phyloP scores from a whole-genome alignment of 2,329 filamentous ascomycete species.

The Aureobasidium sp. region DNA sequence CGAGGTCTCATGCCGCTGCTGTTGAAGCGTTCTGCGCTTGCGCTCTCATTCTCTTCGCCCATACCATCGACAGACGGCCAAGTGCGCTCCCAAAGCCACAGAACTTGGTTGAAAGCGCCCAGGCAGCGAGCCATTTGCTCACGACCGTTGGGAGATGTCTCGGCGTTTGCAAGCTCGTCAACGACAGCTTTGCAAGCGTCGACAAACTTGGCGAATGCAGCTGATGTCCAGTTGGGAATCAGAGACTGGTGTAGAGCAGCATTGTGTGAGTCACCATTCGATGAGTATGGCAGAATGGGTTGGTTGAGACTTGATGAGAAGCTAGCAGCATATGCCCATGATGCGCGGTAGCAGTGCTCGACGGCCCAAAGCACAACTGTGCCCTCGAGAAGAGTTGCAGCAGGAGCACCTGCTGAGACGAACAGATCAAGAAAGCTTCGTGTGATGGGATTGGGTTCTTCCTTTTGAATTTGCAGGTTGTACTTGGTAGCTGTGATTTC shows the following conservation, averaged over 20 bases:
- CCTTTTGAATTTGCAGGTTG: constrained; percentile 44
- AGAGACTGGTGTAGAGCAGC: constrained; percentile 44
- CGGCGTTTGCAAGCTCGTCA: constrained; percentile 44
- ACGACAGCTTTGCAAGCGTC: constrained; percentile 43
- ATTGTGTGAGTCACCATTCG: constrained; percentile 35
- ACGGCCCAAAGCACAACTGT: constrained; percentile 72
- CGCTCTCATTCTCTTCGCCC: constrained; percentile 39
- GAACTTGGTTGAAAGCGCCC: constrained; percentile 41
- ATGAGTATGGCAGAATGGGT: constrained; percentile 27
- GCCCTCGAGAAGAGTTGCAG: constrained; percentile 55
- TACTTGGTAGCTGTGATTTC: constrained; percentile 57
- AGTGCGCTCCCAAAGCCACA: constrained; percentile 43
- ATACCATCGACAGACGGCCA: constrained; percentile 46
- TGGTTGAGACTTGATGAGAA: constrained; percentile 31
- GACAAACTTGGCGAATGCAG: constrained; percentile 44
- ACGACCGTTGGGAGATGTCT: constrained; percentile 40
- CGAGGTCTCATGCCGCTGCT: constrained; percentile 12
- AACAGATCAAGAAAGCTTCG: constrained; percentile 53
- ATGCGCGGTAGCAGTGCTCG: constrained; percentile 51
- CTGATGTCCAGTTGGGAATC: constrained; percentile 46
- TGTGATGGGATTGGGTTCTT: constrained; percentile 43
- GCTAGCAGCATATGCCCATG: constrained; percentile 43
- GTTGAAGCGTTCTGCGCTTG: constrained; percentile 15
- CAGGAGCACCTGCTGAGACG: constrained; percentile 47
- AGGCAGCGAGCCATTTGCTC: constrained; percentile 43